Conservation (phyloP, 1,284 basidiomycete genomes). For the Malassezia nana region DNA sequence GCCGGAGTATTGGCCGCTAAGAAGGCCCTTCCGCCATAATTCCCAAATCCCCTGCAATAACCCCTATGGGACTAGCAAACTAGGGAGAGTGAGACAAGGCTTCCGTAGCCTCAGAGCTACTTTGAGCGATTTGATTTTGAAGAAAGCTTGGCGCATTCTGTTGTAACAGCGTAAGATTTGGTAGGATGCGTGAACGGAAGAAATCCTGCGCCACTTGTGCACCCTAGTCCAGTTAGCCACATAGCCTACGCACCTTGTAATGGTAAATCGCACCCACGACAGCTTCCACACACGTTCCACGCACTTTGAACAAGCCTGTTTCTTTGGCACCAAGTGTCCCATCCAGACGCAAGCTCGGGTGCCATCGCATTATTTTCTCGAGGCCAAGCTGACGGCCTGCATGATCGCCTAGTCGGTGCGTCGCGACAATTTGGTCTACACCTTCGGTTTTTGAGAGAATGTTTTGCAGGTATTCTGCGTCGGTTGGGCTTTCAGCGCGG, state of each 20-base stretch:
- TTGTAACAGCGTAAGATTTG: conserved; percentile 5
- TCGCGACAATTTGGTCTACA: conserved; percentile 29
- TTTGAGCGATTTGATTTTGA: not conserved
- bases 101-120: conserved; percentile 9
- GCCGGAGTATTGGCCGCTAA: conserved; percentile 6
- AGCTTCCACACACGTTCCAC: conserved; percentile 44
- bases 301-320: conserved; percentile 44
- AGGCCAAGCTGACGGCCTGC: conserved; percentile 33
- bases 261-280: conserved; percentile 47
- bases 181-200: conserved; percentile 18
- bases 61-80: not conserved
- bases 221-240: conserved; percentile 5
- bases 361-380: conserved; percentile 48
- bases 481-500: not conserved
- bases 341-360: conserved; percentile 24
- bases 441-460: conserved; percentile 22
- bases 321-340: conserved; percentile 16
- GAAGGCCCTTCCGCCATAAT: not conserved
- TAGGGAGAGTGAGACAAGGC: conserved; percentile 15
- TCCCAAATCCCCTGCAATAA: not conserved
- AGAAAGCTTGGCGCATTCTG: conserved; percentile 1
- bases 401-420: conserved; percentile 35
- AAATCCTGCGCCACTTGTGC: conserved; percentile 21
- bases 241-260: conserved; percentile 19
- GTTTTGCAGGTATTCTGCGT: conserved; percentile 22